Evolutionary conservation across 139 green algal genomes (phyloP).

Genomic region (Volvox africanus): DNA sequence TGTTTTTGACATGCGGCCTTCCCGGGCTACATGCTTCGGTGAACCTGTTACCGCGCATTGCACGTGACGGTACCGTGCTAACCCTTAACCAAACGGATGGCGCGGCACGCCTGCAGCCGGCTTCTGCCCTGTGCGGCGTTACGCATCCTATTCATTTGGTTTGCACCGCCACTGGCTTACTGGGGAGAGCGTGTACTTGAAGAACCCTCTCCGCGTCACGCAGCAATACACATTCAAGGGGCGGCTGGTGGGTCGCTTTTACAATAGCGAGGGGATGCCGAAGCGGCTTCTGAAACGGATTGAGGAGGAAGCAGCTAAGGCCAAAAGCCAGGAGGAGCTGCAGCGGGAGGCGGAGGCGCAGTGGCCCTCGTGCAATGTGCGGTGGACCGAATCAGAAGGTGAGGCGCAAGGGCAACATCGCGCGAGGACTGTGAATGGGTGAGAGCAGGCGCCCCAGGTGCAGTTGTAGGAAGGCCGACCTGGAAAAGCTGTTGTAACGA

Average conservation of each 20-base stretch:
- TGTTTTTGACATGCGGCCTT: too few species aligned
- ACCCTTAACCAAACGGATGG: too few species aligned
- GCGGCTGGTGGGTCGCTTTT: constrained; percentile 1
- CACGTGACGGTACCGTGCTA: too few species aligned
- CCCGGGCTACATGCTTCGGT: too few species aligned
- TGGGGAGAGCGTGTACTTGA: too few species aligned
- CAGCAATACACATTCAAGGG: constrained; percentile 45
- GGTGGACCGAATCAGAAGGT: constrained; percentile 70
- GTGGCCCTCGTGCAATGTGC: constrained; percentile 65
- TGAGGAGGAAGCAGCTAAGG: constrained; percentile 26
- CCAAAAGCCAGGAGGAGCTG: constrained; percentile 49
- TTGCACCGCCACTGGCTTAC: too few species aligned
- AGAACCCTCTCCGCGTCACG: background rate
- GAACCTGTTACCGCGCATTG: too few species aligned
- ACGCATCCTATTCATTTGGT: too few species aligned
- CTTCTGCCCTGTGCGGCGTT: too few species aligned
- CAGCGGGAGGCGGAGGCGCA: constrained; percentile 48
- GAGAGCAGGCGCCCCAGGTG: too few species aligned
- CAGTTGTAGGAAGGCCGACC: background rate
- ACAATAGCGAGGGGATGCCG: background rate
- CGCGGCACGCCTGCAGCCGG: too few species aligned
- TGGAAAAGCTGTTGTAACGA: too few species aligned
- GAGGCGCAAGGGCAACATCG: background rate
- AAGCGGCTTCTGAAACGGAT: background rate
- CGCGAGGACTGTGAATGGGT: background rate